A percentile compares a stretch with the other conserved stretches of the same genome.
Evolutionary conservation across 495 filamentous ascomycete species (phyloP).

Genomic region (Neurospora sp.): DNA sequence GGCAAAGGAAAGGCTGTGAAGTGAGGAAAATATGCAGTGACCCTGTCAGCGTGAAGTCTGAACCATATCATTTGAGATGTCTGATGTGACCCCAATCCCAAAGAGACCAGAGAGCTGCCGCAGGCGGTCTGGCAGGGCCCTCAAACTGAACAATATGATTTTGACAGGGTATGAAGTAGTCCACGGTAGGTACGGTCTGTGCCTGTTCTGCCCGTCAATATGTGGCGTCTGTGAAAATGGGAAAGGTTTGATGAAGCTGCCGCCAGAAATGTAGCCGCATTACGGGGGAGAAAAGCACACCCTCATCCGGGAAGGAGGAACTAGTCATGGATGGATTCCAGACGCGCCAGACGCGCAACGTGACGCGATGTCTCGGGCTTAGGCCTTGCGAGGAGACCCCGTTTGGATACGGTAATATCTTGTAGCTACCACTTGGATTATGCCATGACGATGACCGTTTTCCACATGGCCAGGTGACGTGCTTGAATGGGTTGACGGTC

Average conservation of each 20-base stretch:
- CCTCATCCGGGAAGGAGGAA: background rate
- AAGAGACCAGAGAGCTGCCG: background rate
- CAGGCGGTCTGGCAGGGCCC: background rate
- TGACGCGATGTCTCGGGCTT: background rate
- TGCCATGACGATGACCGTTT: background rate
- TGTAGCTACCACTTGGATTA: background rate
- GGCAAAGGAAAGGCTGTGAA: constrained; percentile 1
- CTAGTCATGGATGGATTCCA: background rate
- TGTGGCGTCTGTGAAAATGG: background rate
- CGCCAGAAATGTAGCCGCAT: background rate
- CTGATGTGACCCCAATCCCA: background rate
- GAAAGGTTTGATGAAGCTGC: background rate
- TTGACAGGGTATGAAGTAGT: background rate
- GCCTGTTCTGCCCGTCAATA: background rate
- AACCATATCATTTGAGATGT: background rate
- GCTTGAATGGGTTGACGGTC: constrained; percentile 16
- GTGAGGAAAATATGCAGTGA: background rate
- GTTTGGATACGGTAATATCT: background rate
- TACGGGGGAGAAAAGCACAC: background rate
- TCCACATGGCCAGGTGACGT: constrained; percentile 4
- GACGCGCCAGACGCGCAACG: background rate
- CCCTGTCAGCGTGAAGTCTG: background rate
- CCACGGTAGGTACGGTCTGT: background rate
- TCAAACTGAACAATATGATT: background rate
- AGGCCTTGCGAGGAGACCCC: background rate